Conservation (phyloP, 345 rosid species). For the Erysimum cheiranthoides region DNA sequence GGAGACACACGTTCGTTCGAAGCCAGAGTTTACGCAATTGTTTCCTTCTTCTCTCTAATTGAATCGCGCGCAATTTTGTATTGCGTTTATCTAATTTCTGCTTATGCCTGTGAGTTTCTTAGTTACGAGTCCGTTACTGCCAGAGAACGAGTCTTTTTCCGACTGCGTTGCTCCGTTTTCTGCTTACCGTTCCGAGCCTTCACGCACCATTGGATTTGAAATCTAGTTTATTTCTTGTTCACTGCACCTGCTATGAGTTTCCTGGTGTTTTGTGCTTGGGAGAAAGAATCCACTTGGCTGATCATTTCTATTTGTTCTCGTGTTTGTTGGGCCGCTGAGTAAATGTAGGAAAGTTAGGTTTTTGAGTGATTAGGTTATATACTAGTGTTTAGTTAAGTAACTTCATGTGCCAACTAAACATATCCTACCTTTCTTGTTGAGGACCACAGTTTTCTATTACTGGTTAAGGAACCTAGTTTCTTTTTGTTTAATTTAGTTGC, state of each 20-base stretch:
- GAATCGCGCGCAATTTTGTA: not conserved
- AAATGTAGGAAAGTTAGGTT: conserved; percentile 27
- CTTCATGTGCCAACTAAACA: conserved; percentile 35
- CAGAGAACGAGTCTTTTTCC: not conserved
- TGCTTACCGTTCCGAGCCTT: not conserved
- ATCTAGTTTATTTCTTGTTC: conserved; percentile 19
- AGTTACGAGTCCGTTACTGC: not conserved
- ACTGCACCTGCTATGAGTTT: not conserved
- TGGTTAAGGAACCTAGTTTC: not conserved
- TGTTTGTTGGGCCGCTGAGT: not conserved
- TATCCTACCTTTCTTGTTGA: conserved; percentile 33
- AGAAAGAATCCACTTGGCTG: not conserved
- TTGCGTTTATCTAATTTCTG: not conserved
- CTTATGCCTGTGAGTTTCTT: not conserved
- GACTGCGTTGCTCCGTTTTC: not conserved
- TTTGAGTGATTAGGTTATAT: conserved; percentile 10
- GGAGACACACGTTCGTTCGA: not conserved
- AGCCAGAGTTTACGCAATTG: conserved; percentile 23
- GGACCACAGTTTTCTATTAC: conserved; percentile 25
- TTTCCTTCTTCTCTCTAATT: conserved; percentile 16
- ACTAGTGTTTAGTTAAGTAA: conserved; percentile 18
- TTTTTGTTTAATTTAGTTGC: not conserved
- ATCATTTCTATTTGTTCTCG: not conserved
- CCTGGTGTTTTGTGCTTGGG: not conserved
- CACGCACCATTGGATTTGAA: not conserved